A percentile compares a stretch with the other conserved stretches of the same genome.
Evolutionary conservation across 768 basidiomycete genomes (phyloP).

Genomic region (Coprinopsis sp.): DNA sequence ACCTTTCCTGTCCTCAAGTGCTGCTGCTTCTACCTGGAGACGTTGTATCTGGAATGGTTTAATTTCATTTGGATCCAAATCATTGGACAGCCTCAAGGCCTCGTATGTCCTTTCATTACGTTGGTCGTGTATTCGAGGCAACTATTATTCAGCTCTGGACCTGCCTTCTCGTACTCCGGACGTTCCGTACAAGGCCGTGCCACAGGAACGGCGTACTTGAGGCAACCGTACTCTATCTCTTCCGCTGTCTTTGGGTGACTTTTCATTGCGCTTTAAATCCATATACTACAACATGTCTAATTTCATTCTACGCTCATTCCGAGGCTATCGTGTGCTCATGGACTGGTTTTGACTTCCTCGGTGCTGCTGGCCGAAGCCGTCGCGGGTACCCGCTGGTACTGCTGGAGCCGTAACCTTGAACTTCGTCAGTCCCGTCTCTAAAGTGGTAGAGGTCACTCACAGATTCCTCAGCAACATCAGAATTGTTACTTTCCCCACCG

Average conservation of each 20-base stretch:
- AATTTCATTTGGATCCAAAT: no score
- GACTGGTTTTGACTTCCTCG: neutral
- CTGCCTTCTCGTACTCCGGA: no score
- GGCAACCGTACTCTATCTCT: neutral
- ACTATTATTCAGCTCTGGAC: no score
- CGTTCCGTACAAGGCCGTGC: no score
- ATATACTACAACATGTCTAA: slow-evolving; percentile 33
- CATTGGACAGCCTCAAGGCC: no score
- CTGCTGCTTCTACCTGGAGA: no score
- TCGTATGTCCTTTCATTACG: no score
- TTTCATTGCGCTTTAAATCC: slow-evolving; percentile 4
- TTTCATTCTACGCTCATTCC: slow-evolving; percentile 8
- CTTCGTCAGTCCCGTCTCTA: slow-evolving; percentile 2
- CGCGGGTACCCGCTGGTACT: slow-evolving; percentile 38
- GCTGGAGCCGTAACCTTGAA: slow-evolving; percentile 51
- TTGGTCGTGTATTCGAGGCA: no score
- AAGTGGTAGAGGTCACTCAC: slow-evolving; percentile 38
- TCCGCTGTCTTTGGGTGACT: neutral
- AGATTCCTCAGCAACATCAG: slow-evolving; percentile 95
- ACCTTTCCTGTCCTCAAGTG: no score
- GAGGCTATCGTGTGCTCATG: no score
- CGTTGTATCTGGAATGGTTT: no score
- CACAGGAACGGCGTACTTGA: neutral
- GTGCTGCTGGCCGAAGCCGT: neutral
- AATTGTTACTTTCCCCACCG: slow-evolving; percentile 97